phyloP scores from a whole-genome alignment of 371 early-diverging fungal genomes.

The Haplosporangium sp. region DNA sequence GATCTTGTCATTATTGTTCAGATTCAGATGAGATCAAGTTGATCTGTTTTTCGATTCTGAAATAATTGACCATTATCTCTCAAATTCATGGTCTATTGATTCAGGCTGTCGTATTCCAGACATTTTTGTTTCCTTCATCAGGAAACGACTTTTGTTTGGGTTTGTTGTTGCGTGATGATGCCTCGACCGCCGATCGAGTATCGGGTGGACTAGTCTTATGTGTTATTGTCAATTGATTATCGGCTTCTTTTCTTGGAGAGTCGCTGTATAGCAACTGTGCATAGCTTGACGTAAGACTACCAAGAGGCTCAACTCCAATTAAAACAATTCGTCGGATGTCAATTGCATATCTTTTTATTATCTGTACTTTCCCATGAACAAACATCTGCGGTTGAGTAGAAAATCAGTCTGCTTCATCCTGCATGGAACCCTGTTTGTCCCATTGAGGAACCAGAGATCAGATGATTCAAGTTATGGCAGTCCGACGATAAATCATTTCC shows the following conservation, averaged over 20 bases:
- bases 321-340: constrained; percentile 60
- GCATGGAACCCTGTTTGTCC: neutral
- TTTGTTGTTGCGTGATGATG: constrained; percentile 54
- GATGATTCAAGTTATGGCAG: constrained; percentile 30
- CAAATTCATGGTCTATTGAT: constrained; percentile 3
- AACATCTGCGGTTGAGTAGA: neutral
- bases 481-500: constrained; percentile 34
- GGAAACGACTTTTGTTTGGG: constrained; percentile 39
- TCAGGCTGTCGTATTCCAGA: constrained; percentile 40
- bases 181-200: constrained; percentile 6
- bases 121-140: constrained; percentile 21
- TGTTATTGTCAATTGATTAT: neutral
- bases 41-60: neutral
- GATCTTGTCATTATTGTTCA: neutral
- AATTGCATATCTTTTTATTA: constrained; percentile 17
- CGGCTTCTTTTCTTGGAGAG: neutral
- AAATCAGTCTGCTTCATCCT: neutral
- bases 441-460: neutral
- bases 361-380: neutral
- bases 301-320: constrained; percentile 41
- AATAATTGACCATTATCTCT: neutral
- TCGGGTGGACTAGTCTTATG: neutral
- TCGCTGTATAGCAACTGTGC: neutral
- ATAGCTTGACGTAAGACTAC: neutral
- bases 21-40: neutral